Evolutionary conservation across 2,329 filamentous ascomycete species (phyloP).

Genomic region (Venturia effusa): DNA sequence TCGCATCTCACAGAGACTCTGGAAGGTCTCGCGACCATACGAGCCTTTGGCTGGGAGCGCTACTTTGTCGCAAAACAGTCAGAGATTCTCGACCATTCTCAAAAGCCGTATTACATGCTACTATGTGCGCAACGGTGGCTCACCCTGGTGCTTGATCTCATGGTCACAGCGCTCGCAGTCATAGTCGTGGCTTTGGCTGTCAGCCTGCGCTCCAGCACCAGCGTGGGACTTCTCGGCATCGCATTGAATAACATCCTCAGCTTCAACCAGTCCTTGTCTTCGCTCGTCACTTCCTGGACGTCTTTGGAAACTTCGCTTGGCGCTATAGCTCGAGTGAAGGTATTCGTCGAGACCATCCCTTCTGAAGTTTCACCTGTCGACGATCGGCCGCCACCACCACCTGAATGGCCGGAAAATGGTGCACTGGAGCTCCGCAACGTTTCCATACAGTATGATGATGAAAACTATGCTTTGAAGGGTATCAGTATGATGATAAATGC

Average conservation of each 20-base stretch:
- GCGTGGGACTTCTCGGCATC: slow-evolving; percentile 40
- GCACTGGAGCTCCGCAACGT: too few relatives aligned
- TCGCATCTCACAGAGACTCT: slow-evolving; percentile 1
- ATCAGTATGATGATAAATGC: too few relatives aligned
- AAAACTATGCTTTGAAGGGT: too few relatives aligned
- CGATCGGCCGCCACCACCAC: too few relatives aligned
- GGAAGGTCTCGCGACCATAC: not conserved
- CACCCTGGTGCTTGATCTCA: not conserved
- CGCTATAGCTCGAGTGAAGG: slow-evolving; percentile 43
- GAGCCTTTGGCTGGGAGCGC: not conserved
- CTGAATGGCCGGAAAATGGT: too few relatives aligned
- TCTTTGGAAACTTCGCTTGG: slow-evolving; percentile 48
- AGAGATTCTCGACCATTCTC: not conserved
- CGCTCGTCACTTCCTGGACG: slow-evolving; percentile 43
- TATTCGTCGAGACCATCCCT: slow-evolving; percentile 34
- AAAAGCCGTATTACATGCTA: not conserved
- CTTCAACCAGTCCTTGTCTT: slow-evolving; percentile 41
- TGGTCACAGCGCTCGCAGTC: not conserved
- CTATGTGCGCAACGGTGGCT: not conserved
- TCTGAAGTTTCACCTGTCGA: too few relatives aligned
- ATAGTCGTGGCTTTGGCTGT: not conserved
- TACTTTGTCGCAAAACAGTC: too few relatives aligned
- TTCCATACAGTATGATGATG: too few relatives aligned
- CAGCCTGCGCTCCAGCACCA: slow-evolving; percentile 12
- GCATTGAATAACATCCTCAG: slow-evolving; percentile 43